A percentile compares a stretch with the other conserved stretches of the same genome.
phyloP scores from a whole-genome alignment of 83 land plant genomes.

The Isoetes engelmannii region DNA sequence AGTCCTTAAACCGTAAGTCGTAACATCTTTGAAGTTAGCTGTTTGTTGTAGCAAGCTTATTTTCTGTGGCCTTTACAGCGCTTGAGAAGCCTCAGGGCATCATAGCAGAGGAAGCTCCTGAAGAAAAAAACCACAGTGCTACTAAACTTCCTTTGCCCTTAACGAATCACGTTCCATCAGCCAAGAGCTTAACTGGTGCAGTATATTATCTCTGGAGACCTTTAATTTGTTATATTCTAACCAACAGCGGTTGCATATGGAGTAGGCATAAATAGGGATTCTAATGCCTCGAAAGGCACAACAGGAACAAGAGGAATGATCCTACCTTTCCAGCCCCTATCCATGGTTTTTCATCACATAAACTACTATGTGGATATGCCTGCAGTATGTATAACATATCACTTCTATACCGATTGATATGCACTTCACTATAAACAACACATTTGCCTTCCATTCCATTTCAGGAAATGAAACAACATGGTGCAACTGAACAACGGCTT shows the following conservation, averaged over 20 bases:
- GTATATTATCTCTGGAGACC: not conserved
- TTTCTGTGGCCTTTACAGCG: constrained; percentile 13
- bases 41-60: not conserved
- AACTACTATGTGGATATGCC: constrained; percentile 51
- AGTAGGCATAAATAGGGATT: not conserved
- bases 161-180: not conserved
- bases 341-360: constrained; percentile 43
- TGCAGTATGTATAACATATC: constrained; percentile 37
- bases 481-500: constrained; percentile 34
- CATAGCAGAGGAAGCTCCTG: constrained; percentile 15
- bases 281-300: not conserved
- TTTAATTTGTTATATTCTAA: not conserved
- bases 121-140: not conserved
- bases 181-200: not conserved
- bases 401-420: constrained; percentile 21
- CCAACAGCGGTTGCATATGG: not conserved
- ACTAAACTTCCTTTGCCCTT: not conserved
- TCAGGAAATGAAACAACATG: constrained; percentile 55
- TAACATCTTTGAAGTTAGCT: too few species aligned
- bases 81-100: constrained; percentile 23
- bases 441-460: not conserved
- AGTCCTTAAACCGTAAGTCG: constrained; percentile 28
- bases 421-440: constrained; percentile 16
- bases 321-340: constrained; percentile 50
- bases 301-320: constrained; percentile 19